Percentiles rank a stretch among this genome's conserved stretches.
Conservation (phyloP, 768 basidiomycete genomes). For the Pholiota conissans region DNA sequence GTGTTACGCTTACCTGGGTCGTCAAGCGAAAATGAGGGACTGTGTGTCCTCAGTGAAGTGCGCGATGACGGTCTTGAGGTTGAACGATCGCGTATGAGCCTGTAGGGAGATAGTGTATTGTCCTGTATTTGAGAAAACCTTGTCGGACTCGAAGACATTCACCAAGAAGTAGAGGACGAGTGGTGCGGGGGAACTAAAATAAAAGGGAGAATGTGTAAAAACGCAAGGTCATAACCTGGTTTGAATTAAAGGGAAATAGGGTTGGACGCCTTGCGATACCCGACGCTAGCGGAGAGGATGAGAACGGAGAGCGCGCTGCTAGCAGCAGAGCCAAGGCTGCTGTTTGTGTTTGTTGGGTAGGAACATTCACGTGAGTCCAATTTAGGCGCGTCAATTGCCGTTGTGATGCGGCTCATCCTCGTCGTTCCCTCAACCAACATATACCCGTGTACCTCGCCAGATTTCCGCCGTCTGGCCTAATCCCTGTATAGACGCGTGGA, state of each 20-base stretch:
- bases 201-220: background rate
- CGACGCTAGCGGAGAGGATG: background rate
- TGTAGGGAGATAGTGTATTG: constrained; percentile 29
- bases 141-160: constrained; percentile 21
- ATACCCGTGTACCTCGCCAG: too few relatives aligned
- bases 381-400: constrained; percentile 6
- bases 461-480: background rate
- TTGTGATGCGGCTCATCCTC: background rate
- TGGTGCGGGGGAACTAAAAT: background rate
- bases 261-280: background rate
- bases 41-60: constrained; percentile 46
- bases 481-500: background rate
- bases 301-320: background rate
- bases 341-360: constrained; percentile 1
- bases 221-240: background rate
- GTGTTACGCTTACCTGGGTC: constrained; percentile 57
- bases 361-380: constrained; percentile 13
- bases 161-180: constrained; percentile 2
- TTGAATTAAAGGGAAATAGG: background rate
- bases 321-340: background rate
- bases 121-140: constrained; percentile 12
- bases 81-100: constrained; percentile 33
- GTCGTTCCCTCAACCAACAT: background rate
- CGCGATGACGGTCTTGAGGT: constrained; percentile 45
- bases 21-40: constrained; percentile 58